These are phyloP conservation scores for Penstemon davidsonii DNA, from an alignment of 257 asterid species.

Conservation along the genomic window DNA sequence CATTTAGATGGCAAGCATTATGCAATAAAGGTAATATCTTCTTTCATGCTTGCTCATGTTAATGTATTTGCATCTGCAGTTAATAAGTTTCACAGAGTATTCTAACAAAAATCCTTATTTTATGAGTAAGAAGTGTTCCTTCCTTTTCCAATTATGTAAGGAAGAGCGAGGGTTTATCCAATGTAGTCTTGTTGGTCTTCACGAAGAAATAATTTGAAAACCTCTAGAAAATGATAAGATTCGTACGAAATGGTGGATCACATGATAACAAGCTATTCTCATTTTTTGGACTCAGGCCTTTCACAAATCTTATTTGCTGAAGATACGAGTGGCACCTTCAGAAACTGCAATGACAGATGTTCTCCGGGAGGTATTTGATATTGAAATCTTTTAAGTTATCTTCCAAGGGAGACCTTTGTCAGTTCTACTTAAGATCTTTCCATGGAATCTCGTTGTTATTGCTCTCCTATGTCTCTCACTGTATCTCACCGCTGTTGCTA, in stretches of 20 bases:
- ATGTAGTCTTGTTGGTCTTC: conserved; percentile 8
- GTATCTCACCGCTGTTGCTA: conserved; percentile 5
- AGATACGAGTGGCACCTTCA: conserved; percentile 93
- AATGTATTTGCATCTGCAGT: conserved; percentile 9
- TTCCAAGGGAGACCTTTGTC: conserved; percentile 1
- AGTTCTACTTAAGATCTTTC: conserved; percentile 7
- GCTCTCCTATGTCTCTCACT: neutral
- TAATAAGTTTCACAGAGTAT: neutral
- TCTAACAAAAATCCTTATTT: no score
- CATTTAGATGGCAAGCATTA: conserved; percentile 68
- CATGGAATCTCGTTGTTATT: neutral
- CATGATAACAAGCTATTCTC: conserved; percentile 27
- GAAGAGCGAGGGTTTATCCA: conserved; percentile 16
- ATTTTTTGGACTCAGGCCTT: conserved; percentile 63
- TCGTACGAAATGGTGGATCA: conserved; percentile 7
- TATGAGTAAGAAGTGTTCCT: no score
- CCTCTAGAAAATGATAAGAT: conserved; percentile 3
- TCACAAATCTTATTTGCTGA: conserved; percentile 92
- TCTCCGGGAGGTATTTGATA: conserved; percentile 76
- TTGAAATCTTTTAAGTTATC: conserved; percentile 21
- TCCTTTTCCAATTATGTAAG: neutral
- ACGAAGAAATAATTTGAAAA: conserved; percentile 16
- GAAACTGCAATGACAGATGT: conserved; percentile 99
- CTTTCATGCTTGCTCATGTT: conserved; percentile 22
- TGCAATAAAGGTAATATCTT: conserved; percentile 77